Percentiles rank a stretch among this genome's conserved stretches.
phyloP scores from a whole-genome alignment of 495 filamentous ascomycete species.

The Daldinia bambusicola region DNA sequence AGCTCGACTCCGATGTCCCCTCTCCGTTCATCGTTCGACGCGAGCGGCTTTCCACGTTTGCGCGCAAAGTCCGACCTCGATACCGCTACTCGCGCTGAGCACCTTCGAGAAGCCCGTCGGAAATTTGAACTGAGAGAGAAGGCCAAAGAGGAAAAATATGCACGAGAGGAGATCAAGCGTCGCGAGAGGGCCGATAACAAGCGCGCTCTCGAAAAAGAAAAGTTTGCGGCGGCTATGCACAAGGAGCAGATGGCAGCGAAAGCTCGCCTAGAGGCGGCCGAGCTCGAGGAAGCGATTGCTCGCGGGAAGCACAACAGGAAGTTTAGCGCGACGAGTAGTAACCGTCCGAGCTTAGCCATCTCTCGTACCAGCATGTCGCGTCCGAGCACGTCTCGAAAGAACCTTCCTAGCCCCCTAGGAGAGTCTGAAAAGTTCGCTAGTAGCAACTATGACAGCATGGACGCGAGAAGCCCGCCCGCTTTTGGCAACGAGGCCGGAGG shows the following conservation, averaged over 20 bases:
- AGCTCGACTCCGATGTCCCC: conserved; percentile 57
- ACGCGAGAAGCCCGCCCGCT: conserved; percentile 45
- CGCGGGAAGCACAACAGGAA: conserved; percentile 49
- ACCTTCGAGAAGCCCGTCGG: conserved; percentile 62
- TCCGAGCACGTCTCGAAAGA: conserved; percentile 53
- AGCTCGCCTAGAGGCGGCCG: conserved; percentile 43
- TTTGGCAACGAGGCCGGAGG: conserved; percentile 39
- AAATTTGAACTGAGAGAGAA: conserved; percentile 64
- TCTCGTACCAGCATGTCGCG: conserved; percentile 48
- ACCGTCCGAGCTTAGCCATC: conserved; percentile 47
- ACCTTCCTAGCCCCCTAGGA: conserved; percentile 46
- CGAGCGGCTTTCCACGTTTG: conserved; percentile 58
- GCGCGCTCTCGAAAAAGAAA: conserved; percentile 56
- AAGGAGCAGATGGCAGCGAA: conserved; percentile 43
- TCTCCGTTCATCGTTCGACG: conserved; percentile 63
- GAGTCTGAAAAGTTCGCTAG: conserved; percentile 51
- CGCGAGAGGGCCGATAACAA: conserved; percentile 60
- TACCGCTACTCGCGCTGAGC: conserved; percentile 56
- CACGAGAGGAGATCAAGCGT: conserved; percentile 64
- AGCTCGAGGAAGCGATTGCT: conserved; percentile 45
- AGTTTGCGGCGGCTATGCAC: conserved; percentile 43
- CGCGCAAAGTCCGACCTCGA: conserved; percentile 64
- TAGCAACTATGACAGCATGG: conserved; percentile 55
- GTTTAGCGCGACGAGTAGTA: conserved; percentile 48
- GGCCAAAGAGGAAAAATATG: conserved; percentile 66